Percentiles rank a stretch among this genome's conserved stretches.
phyloP scores from a whole-genome alignment of 257 asterid species.

The Echium plantagineum region DNA sequence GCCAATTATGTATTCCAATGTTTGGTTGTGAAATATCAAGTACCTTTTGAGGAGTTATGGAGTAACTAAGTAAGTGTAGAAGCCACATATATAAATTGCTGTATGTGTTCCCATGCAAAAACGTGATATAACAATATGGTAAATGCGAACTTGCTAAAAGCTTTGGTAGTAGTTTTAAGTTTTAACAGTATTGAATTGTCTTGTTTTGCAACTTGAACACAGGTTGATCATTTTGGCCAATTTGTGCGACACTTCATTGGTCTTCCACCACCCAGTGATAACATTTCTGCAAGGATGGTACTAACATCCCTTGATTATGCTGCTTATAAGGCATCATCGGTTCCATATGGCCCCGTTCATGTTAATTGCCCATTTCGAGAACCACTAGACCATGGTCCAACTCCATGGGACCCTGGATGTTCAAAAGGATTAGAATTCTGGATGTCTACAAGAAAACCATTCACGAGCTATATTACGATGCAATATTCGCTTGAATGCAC shows the following conservation, averaged over 20 bases:
- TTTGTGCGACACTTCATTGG: conserved; percentile 64
- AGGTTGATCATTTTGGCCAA: conserved; percentile 81
- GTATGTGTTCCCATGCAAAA: not conserved
- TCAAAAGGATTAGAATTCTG: conserved; percentile 63
- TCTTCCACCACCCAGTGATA: conserved; percentile 77
- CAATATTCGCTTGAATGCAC: conserved; percentile 33
- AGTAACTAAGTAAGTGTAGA: not conserved
- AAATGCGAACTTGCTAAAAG: not conserved
- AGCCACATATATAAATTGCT: no score
- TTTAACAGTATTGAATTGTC: not conserved
- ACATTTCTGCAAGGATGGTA: conserved; percentile 66
- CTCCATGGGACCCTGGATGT: conserved; percentile 49
- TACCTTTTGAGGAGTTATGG: not conserved
- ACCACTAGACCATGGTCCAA: conserved; percentile 57
- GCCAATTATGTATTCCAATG: not conserved
- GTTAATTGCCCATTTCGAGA: conserved; percentile 90
- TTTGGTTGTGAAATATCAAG: not conserved
- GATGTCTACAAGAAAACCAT: conserved; percentile 61
- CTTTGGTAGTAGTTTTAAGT: not conserved
- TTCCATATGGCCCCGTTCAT: conserved; percentile 88
- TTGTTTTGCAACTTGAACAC: not conserved
- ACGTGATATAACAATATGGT: not conserved
- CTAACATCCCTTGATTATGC: conserved; percentile 89
- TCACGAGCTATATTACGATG: conserved; percentile 54
- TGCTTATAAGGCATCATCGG: conserved; percentile 48